phyloP scores from a whole-genome alignment of 179 eudicot species.

The Beta corolliflora region DNA sequence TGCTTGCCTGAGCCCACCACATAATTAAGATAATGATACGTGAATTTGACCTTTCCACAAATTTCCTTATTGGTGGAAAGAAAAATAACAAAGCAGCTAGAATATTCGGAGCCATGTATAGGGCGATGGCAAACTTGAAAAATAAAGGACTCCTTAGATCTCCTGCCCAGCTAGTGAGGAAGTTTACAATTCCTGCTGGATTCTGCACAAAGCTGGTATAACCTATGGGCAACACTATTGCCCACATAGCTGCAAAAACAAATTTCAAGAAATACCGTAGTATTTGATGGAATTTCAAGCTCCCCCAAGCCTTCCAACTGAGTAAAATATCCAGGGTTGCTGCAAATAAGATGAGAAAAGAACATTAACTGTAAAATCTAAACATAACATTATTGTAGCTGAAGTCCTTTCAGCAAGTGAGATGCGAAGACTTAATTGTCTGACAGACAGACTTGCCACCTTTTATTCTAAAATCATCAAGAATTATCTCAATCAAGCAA shows the following conservation, averaged over 20 bases:
- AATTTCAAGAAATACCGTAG: slow-evolving; percentile 82
- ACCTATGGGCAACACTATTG: slow-evolving; percentile 77
- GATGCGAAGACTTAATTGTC: not conserved
- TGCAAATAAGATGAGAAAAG: slow-evolving; percentile 34
- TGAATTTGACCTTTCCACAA: slow-evolving; percentile 84
- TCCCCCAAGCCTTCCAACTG: slow-evolving; percentile 91
- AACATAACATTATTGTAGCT: not conserved
- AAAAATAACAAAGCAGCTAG: slow-evolving; percentile 71
- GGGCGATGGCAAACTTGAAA: slow-evolving; percentile 65
- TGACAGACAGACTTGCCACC: slow-evolving; percentile 4
- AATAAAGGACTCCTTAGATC: slow-evolving; percentile 55
- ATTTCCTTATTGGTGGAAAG: slow-evolving; percentile 68
- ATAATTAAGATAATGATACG: slow-evolving; percentile 58
- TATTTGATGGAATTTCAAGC: slow-evolving; percentile 77
- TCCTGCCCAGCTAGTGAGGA: slow-evolving; percentile 71
- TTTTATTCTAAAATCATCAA: not conserved
- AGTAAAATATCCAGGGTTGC: slow-evolving; percentile 85
- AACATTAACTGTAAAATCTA: not conserved
- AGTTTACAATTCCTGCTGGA: slow-evolving; percentile 67
- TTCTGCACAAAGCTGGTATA: slow-evolving; percentile 62
- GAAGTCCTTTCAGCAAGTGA: not conserved
- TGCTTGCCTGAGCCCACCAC: slow-evolving; percentile 99
- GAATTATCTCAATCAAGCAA: not conserved
- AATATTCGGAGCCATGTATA: slow-evolving; percentile 78
- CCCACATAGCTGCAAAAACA: slow-evolving; percentile 81